Percentiles rank a stretch among this genome's conserved stretches.
Evolutionary conservation across 306 rosid species (phyloP).

Genomic region (Lithocarpus polystachyus): DNA sequence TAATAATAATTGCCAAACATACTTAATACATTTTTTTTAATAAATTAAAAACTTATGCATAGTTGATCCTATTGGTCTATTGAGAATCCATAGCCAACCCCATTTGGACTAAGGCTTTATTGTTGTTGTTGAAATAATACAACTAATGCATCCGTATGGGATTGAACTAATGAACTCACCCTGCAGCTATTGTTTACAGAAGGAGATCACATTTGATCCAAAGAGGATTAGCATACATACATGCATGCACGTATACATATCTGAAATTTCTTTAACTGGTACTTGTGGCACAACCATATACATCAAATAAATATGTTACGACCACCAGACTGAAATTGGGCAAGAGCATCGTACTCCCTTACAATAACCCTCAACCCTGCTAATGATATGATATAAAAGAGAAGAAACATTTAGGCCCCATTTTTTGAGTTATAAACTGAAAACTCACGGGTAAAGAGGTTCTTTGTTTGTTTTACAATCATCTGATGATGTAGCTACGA

Average conservation of each 20-base stretch:
- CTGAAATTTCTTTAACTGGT: neutral
- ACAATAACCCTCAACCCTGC: neutral
- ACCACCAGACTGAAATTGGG: neutral
- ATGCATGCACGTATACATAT: neutral
- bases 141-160: neutral
- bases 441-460: neutral
- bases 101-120: too few relatives aligned
- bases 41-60: neutral
- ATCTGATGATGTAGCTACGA: neutral
- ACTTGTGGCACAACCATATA: neutral
- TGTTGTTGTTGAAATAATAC: neutral
- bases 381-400: neutral
- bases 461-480: neutral
- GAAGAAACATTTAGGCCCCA: too few relatives aligned
- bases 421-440: neutral
- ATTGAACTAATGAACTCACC: neutral
- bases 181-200: neutral
- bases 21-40: neutral
- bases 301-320: neutral
- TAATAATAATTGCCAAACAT: neutral
- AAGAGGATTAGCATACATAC: neutral
- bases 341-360: neutral
- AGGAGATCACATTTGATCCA: neutral
- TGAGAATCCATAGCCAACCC: too few relatives aligned
- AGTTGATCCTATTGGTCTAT: too few relatives aligned